These are phyloP conservation scores for Ceratobasidium papillatum DNA, from an alignment of 1,284 basidiomycete genomes.

Conservation along the genomic window DNA sequence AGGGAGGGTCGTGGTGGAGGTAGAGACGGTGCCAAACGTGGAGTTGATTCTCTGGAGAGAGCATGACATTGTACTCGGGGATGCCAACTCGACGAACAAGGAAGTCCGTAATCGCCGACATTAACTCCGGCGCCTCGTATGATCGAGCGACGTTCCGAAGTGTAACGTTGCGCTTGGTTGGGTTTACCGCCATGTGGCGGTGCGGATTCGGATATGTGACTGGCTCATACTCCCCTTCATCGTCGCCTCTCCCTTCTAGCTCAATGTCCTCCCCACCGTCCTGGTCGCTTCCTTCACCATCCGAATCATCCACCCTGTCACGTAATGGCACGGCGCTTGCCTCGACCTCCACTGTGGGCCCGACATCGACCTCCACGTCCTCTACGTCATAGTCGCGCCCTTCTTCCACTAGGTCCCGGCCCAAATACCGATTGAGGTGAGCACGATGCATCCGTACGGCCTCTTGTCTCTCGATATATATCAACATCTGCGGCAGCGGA, in stretches of 20 bases:
- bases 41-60: neutral
- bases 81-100: neutral
- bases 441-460: constrained; percentile 1
- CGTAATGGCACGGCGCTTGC: no score
- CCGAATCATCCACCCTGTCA: no score
- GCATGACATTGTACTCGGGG: neutral
- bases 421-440: constrained; percentile 10
- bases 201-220: neutral
- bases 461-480: constrained; percentile 6
- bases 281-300: neutral
- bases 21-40: constrained; percentile 25
- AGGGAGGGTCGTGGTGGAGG: constrained; percentile 16
- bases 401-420: neutral
- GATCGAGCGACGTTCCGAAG: neutral
- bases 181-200: neutral
- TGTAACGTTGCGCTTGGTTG: neutral
- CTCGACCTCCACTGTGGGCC: no score
- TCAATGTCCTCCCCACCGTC: neutral
- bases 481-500: constrained; percentile 9
- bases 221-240: neutral
- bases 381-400: neutral
- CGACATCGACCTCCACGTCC: neutral
- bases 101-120: neutral
- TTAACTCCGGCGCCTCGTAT: constrained; percentile 2
- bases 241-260: neutral